Percentiles rank a stretch among this genome's conserved stretches.
Evolutionary conservation across 768 basidiomycete genomes (phyloP).

Genomic region (Mycena kentingensis): DNA sequence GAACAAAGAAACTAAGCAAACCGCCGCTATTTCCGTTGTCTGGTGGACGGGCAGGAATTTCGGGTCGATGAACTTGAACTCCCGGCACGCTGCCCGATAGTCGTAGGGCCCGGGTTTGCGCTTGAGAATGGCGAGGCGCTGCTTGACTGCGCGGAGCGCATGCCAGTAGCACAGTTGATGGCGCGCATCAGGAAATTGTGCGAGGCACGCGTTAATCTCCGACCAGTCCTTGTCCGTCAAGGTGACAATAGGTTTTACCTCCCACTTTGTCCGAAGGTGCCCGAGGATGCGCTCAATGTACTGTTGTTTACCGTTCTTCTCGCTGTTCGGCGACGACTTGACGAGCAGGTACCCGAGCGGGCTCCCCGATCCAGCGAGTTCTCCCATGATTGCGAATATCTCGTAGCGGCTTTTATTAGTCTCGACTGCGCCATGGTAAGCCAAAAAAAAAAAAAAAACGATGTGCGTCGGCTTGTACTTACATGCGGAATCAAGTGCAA

Average conservation of each 20-base stretch:
- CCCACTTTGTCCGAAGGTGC: constrained; percentile 26
- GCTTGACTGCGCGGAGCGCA: constrained; percentile 30
- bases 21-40: constrained; percentile 8
- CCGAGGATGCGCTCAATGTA: constrained; percentile 27
- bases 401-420: constrained; percentile 36
- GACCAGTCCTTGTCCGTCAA: constrained; percentile 37
- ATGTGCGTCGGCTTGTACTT: constrained; percentile 5
- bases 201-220: constrained; percentile 36
- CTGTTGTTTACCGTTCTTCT: constrained; percentile 17
- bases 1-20: background rate
- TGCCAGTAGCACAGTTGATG: constrained; percentile 45
- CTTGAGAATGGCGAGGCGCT: constrained; percentile 28
- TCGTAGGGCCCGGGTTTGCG: constrained; percentile 32
- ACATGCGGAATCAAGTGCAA: constrained; percentile 35
- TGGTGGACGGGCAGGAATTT: constrained; percentile 30
- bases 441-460: background rate
- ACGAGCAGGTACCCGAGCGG: constrained; percentile 34
- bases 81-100: constrained; percentile 23
- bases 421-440: constrained; percentile 26
- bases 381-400: constrained; percentile 34
- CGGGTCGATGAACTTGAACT: constrained; percentile 30
- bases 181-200: constrained; percentile 31
- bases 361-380: constrained; percentile 33
- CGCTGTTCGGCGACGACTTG: constrained; percentile 12
- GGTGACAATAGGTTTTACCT: constrained; percentile 27